A percentile compares a stretch with the other conserved stretches of the same genome.
Conservation (phyloP, 768 basidiomycete species). For the Lentinula aciculospora region DNA sequence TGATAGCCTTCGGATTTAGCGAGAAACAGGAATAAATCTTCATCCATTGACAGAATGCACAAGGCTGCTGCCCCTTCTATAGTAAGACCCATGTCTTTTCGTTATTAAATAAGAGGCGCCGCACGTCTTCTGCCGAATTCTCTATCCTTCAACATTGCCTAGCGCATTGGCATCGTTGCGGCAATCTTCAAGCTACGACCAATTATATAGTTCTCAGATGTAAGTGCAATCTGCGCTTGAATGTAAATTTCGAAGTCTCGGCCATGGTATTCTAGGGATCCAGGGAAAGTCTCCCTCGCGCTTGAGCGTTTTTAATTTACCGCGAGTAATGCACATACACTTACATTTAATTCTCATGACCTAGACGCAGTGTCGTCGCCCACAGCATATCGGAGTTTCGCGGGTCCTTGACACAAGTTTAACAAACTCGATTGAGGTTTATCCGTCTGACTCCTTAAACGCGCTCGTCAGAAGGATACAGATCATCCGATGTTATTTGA, state of each 20-base stretch:
- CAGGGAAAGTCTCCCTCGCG: too few species aligned
- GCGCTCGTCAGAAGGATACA: background rate
- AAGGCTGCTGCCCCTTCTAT: background rate
- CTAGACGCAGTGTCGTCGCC: background rate
- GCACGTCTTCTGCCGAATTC: background rate
- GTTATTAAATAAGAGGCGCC: background rate
- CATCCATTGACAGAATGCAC: too few species aligned
- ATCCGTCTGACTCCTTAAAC: background rate
- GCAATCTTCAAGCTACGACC: background rate
- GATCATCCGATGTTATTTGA: too few species aligned
- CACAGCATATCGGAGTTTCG: background rate
- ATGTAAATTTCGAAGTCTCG: too few species aligned
- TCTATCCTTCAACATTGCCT: background rate
- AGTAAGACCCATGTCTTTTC: background rate
- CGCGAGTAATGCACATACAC: too few species aligned
- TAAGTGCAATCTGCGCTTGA: too few species aligned
- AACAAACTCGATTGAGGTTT: background rate
- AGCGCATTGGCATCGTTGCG: conserved; percentile 2
- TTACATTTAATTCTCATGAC: too few species aligned
- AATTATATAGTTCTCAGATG: background rate
- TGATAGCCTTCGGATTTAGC: too few species aligned
- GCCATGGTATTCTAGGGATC: too few species aligned
- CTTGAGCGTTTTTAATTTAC: too few species aligned
- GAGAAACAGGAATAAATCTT: too few species aligned
- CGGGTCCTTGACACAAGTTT: background rate